Evolutionary conservation across 495 filamentous ascomycete genomes (phyloP), one percentile per base, ranked within the genome.

Genomic region (Lindgomyces ingoldianus): DNA sequence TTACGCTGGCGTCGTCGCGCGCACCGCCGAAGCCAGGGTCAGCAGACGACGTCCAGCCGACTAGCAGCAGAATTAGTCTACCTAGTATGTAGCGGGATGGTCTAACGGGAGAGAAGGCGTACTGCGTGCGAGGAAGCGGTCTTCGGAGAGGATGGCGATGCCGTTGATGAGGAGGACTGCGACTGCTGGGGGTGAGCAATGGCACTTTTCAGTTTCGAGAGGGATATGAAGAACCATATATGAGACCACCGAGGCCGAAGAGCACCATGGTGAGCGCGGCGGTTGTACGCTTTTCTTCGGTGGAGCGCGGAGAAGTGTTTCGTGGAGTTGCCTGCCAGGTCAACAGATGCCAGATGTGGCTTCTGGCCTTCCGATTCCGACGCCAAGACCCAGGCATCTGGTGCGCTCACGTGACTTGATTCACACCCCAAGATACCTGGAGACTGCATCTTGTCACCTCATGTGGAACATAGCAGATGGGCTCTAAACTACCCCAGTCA

Each of bases 91-190:
- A 49, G 8, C 19, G 50, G 51, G 11, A 42, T 24, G 57, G 39
- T 26, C 46, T 52, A 53, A 16, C 19, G 46, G 46, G 11, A 21
- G 36, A n/a, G 50, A 49, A 30, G 51, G 78, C 86, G 69, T 88
- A 96, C 91, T 94, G 70, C 95, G 86, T 52, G 95, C 94, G 52
- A 98, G 87, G 76, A 98, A 98, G 29, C 95, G 87, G 79, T 98
- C 94, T 84, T 98, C 93, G 70, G 92, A 96, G 51, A 98, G 87
- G 76, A 98, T 87, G 53, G 92, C 91, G 73, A 98, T 90, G 42
- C 91, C 90, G 78, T 98, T 98, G 73, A 93, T 85, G 74, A 98
- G 83, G 72, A 98, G 89, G 74, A 96, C 78, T 60, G 84, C 81
- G 53, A 91, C 91, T 94, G 71, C 25, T 26, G 60, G 50, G 57